Evolutionary conservation across 306 rosid species (phyloP).

Genomic region (Cyamopsis tetragonoloba): DNA sequence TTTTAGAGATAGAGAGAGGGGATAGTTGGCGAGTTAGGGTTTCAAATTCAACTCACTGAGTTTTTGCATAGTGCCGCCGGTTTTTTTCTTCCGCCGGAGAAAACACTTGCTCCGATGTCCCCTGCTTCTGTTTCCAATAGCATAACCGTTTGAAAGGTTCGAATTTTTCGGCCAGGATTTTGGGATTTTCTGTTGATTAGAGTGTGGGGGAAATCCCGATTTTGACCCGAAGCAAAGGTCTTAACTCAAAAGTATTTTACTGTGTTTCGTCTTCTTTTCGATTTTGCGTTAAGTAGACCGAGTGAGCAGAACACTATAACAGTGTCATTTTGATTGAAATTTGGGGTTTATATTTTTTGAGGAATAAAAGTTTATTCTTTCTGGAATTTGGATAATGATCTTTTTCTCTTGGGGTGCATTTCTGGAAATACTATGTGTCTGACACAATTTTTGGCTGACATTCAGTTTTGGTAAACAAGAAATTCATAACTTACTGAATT

Average conservation of each 20-base stretch:
- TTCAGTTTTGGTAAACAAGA: conserved; percentile 22
- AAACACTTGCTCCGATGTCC: conserved; percentile 6
- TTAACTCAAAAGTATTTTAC: conserved; percentile 8
- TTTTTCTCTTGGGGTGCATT: background rate
- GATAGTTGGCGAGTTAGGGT: conserved; percentile 30
- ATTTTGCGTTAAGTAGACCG: conserved; percentile 9
- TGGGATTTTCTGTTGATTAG: conserved; percentile 28
- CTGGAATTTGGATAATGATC: conserved; percentile 5
- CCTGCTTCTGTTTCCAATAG: background rate
- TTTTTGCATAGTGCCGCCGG: conserved; percentile 15
- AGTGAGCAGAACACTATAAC: too few relatives aligned
- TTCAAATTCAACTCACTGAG: conserved; percentile 19
- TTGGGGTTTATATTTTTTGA: conserved; percentile 18
- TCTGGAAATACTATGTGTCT: conserved; percentile 10
- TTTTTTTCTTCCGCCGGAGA: conserved; percentile 13
- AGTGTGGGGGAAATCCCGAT: conserved; percentile 25
- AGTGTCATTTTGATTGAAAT: conserved; percentile 18
- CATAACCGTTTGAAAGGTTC: background rate
- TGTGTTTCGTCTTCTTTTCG: background rate
- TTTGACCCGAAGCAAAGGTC: conserved; percentile 38
- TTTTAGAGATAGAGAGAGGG: conserved; percentile 11
- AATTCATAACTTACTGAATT: conserved; percentile 15
- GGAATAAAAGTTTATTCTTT: background rate
- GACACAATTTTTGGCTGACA: conserved; percentile 22
- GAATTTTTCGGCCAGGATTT: conserved; percentile 30